Evolutionary conservation across 768 basidiomycete genomes (phyloP).

Genomic region (Filobasidium wieringae): DNA sequence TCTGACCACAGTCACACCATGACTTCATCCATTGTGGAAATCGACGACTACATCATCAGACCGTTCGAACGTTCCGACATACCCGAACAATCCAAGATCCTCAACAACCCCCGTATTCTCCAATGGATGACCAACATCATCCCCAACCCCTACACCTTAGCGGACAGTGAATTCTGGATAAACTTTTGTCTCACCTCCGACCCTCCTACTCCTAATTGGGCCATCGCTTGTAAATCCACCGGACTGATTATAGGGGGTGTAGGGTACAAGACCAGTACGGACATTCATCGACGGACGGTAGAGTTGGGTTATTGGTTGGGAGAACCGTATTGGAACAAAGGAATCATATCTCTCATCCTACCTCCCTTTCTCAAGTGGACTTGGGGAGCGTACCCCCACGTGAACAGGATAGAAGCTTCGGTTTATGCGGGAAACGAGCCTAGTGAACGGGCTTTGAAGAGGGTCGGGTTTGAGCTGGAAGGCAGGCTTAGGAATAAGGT

Average conservation of each 20-base stretch:
- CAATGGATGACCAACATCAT: background rate
- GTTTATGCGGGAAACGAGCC: background rate
- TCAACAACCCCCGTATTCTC: background rate
- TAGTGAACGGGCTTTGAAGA: background rate
- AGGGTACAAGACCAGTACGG: background rate
- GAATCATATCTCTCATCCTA: background rate
- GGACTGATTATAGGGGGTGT: background rate
- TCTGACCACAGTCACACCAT: no score
- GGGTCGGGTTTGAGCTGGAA: background rate
- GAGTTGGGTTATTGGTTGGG: background rate
- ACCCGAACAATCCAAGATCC: background rate
- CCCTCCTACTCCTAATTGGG: background rate
- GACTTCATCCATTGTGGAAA: no score
- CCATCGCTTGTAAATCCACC: background rate
- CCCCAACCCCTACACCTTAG: background rate
- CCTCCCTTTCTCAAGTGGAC: background rate
- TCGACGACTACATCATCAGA: no score
- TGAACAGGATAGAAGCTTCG: background rate
- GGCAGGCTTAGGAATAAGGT: background rate
- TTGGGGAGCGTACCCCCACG: background rate
- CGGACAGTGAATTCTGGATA: background rate
- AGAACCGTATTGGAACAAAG: background rate
- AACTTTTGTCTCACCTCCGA: background rate
- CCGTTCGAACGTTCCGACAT: background rate
- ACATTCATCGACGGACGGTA: background rate